These are phyloP conservation scores for Torulaspora globosa DNA, from an alignment of 1,139 yeast species.

Conservation along the genomic window DNA sequence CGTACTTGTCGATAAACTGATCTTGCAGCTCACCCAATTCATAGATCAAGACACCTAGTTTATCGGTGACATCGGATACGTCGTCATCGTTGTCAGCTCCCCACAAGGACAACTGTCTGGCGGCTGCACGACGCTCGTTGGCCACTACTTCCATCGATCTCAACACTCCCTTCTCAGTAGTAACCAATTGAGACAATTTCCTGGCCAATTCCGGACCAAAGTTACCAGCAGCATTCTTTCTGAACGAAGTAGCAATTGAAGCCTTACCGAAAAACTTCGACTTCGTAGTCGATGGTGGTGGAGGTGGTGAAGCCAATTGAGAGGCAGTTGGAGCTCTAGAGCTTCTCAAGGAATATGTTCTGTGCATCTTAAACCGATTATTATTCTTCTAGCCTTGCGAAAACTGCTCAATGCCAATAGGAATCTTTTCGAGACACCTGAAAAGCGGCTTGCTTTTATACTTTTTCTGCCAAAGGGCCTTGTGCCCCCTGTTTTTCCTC, in stretches of 20 bases:
- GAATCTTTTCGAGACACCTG: neutral
- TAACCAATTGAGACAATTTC: conserved; percentile 70
- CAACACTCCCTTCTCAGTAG: conserved; percentile 78
- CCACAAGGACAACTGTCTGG: conserved; percentile 79
- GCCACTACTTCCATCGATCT: conserved; percentile 76
- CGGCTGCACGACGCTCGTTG: conserved; percentile 75
- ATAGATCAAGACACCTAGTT: conserved; percentile 74
- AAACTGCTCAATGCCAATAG: neutral
- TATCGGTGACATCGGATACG: conserved; percentile 79
- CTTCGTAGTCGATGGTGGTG: conserved; percentile 69
- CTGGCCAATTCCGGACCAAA: conserved; percentile 76
- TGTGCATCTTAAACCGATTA: conserved; percentile 51
- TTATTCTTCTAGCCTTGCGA: neutral
- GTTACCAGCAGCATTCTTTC: conserved; percentile 69
- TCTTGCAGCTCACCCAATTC: conserved; percentile 86
- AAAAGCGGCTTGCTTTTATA: conserved; percentile 3
- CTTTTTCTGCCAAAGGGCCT: neutral
- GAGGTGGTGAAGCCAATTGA: conserved; percentile 75
- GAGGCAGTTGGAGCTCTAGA: conserved; percentile 79
- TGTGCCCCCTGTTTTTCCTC: conserved; percentile 4
- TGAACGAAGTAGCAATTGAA: conserved; percentile 59
- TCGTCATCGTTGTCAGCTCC: conserved; percentile 84
- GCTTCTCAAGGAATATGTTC: conserved; percentile 78
- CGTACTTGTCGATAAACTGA: conserved; percentile 81
- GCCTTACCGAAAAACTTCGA: conserved; percentile 71